Conservation (phyloP, 2,329 filamentous ascomycete species). For the Penicillium sp. region DNA sequence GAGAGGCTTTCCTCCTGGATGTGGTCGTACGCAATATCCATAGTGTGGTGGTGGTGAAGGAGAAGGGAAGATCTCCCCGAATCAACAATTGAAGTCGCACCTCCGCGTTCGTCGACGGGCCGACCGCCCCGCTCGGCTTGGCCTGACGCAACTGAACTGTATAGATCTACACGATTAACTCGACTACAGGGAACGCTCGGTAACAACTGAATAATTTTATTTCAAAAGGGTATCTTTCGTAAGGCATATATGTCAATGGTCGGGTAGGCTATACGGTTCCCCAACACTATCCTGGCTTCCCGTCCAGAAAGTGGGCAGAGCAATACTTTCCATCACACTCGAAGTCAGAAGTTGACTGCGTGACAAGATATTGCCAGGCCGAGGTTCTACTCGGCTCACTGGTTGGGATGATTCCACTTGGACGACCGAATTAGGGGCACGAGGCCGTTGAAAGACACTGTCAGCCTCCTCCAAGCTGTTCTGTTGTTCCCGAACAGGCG, state of each 20-base stretch:
- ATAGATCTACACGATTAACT: not conserved
- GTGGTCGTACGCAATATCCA: slow-evolving; percentile 98
- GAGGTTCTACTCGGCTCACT: slow-evolving; percentile 29
- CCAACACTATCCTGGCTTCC: slow-evolving; percentile 44
- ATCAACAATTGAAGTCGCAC: slow-evolving; percentile 23
- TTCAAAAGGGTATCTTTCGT: slow-evolving; percentile 18
- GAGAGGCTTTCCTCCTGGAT: slow-evolving; percentile 80
- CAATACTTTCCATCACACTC: slow-evolving; percentile 50
- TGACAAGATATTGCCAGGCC: slow-evolving; percentile 31
- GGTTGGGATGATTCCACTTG: slow-evolving; percentile 49
- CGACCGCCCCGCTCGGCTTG: slow-evolving; percentile 33
- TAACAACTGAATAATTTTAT: not conserved
- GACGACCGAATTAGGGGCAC: slow-evolving; percentile 34
- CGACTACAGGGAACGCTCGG: not conserved
- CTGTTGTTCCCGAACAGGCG: slow-evolving; percentile 33
- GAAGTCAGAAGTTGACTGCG: slow-evolving; percentile 45
- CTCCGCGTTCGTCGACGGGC: slow-evolving; percentile 37
- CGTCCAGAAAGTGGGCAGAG: slow-evolving; percentile 43
- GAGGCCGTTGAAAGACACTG: slow-evolving; percentile 21
- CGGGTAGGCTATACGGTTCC: slow-evolving; percentile 40
- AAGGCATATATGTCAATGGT: slow-evolving; percentile 20
- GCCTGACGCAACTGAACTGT: slow-evolving; percentile 2
- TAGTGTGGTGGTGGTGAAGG: slow-evolving; percentile 43
- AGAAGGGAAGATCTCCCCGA: slow-evolving; percentile 11
- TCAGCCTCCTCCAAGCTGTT: slow-evolving; percentile 11